These are phyloP conservation scores for Lactifluus rugatus DNA, from an alignment of 768 basidiomycete genomes.

Conservation along the genomic window DNA sequence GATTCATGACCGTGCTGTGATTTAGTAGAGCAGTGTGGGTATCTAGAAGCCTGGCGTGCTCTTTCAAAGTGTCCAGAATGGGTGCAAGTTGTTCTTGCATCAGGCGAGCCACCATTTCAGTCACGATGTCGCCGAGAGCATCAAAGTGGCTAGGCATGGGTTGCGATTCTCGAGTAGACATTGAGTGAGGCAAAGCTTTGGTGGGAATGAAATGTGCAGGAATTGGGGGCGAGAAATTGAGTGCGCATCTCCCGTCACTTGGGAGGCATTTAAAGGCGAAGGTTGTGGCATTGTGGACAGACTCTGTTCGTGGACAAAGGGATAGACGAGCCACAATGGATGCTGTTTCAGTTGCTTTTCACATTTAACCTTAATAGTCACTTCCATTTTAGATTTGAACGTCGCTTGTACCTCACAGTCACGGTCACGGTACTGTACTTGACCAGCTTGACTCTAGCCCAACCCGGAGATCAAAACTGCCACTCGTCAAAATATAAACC, in stretches of 20 bases:
- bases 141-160: not conserved
- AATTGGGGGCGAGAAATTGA: not conserved
- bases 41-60: conserved; percentile 9
- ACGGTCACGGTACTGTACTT: no score
- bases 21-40: conserved; percentile 8
- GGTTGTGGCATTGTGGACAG: no score
- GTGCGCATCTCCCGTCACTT: not conserved
- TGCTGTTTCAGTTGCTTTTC: no score
- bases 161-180: not conserved
- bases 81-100: conserved; percentile 10
- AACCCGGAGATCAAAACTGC: no score
- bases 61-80: conserved; percentile 3
- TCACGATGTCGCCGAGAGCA: not conserved
- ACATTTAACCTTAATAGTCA: no score
- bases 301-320: no score
- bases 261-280: not conserved
- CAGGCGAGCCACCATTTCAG: not conserved
- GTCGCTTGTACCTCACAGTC: no score
- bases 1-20: conserved; percentile 5
- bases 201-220: not conserved
- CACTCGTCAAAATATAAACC: no score
- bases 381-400: no score
- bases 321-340: no score
- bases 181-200: not conserved
- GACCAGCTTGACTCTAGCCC: no score